Evolutionary conservation across 2,329 filamentous ascomycete genomes (phyloP), one percentile per base, ranked within the genome.

Genomic region (Didymellaceae sp.): DNA sequence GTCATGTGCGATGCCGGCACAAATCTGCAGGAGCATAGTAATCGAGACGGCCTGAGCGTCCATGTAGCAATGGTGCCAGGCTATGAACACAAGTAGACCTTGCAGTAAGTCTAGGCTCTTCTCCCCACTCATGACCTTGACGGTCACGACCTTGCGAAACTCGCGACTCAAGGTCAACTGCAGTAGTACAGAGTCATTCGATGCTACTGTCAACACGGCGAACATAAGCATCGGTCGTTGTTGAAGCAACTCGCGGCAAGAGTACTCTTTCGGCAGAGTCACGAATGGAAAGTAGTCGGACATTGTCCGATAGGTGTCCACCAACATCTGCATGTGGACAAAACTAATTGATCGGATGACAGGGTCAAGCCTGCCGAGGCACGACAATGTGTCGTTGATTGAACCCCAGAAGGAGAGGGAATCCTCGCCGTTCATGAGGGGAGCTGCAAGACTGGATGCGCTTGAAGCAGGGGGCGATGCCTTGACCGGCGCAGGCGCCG

Each of bases 1-100:
- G 40, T 71, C 70, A 25, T 59, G 55, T 24, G 67, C 67, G 16
- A 72, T 66, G 35, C 67, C 67, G 17, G 68, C 50, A 38, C 66
- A 71, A 5, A 72, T 54, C 34, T 71, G 70, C 6, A 71, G 55
- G 24, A 72, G 63, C 58, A 70, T 65, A 11, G 66, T 62, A 25
- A 71, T 62, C 1, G 69, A 71, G 22, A 70, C 59, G 6, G 67
- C 66, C 24, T 71, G 62, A 20, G 62, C 44, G 37, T 72, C 67
- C 67, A 71, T 71, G 32, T 71, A 72, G 39, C 68, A 68, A 24
- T 72, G 69, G 28, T 72, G 69, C 70, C 70, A 72, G 4, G 70
- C 70, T 41, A 71, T 67, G 39, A 71, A 72, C 10, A 71, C 61
- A 11, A 72, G 48, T 20, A 72, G 47, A 3, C 59, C 66, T 31